Conservation (phyloP, 306 rosid species). For the Cicer cuneatum region DNA sequence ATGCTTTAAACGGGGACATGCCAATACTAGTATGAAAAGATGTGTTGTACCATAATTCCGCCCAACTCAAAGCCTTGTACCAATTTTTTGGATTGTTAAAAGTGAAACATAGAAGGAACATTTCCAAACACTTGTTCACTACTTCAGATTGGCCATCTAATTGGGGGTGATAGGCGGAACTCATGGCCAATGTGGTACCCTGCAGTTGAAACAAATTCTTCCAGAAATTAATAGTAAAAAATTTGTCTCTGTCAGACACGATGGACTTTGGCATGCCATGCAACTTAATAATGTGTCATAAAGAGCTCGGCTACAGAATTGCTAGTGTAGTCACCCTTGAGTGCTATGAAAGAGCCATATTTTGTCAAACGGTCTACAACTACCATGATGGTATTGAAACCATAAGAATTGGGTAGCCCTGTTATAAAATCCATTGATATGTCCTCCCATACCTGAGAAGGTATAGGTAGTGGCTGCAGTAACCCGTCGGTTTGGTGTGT, state of each 20-base stretch:
- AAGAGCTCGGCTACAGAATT: not conserved
- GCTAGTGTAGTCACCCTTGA: not conserved
- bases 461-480: not conserved
- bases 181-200: not conserved
- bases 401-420: not conserved
- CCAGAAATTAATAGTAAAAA: not conserved
- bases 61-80: too few species aligned
- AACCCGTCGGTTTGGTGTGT: not conserved
- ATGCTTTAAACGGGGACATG: too few species aligned
- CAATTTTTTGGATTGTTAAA: not conserved
- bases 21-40: too few species aligned
- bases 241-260: too few species aligned
- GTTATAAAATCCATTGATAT: not conserved
- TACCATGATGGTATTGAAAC: not conserved
- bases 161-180: not conserved
- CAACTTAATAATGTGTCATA: too few species aligned
- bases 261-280: too few species aligned
- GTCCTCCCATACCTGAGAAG: not conserved
- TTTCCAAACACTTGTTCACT: not conserved
- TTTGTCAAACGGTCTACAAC: not conserved
- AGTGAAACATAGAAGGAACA: not conserved
- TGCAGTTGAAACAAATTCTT: not conserved
- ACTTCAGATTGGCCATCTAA: not conserved
- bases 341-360: not conserved
- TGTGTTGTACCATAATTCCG: too few species aligned